These are phyloP conservation scores for Coemansia sp. DNA, from an alignment of 192 early-diverging fungal genomes.

Conservation along the genomic window DNA sequence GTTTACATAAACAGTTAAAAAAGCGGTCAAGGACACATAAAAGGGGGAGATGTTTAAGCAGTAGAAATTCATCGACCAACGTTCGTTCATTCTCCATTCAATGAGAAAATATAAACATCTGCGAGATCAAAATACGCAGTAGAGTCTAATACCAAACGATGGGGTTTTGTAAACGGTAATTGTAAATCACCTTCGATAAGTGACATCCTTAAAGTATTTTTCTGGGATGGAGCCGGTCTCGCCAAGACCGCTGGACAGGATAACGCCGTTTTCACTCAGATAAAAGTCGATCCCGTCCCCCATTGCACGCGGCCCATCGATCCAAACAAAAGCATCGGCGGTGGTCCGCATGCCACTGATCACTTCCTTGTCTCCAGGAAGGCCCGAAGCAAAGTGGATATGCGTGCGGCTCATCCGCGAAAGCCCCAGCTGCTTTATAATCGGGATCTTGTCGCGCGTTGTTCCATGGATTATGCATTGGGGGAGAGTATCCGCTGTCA, in stretches of 20 bases:
- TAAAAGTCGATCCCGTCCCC: conserved; percentile 76
- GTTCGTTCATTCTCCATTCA: background rate
- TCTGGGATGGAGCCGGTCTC: conserved; percentile 60
- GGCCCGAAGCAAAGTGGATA: conserved; percentile 83
- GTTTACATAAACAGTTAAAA: conserved; percentile 2
- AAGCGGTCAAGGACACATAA: background rate
- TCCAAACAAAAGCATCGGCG: conserved; percentile 75
- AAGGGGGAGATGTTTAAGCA: background rate
- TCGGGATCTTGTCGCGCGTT: conserved; percentile 16
- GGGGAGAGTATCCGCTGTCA: conserved; percentile 30
- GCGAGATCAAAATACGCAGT: conserved; percentile 1
- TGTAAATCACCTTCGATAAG: conserved; percentile 11
- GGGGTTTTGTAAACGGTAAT: background rate
- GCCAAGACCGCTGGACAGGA: conserved; percentile 68
- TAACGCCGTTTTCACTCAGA: conserved; percentile 75
- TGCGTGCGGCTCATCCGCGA: conserved; percentile 80
- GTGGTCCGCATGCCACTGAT: conserved; percentile 74
- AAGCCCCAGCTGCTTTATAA: conserved; percentile 61
- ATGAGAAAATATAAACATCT: background rate
- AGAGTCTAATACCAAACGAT: background rate
- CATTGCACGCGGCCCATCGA: conserved; percentile 71
- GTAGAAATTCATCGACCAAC: background rate
- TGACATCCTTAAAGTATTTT: conserved; percentile 68
- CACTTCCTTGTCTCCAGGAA: conserved; percentile 64
- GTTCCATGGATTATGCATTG: conserved; percentile 38